Base-by-base conservation (phyloP, 2,329 filamentous ascomycete genomes). In the Hymenoscyphus salicellus region DNA sequence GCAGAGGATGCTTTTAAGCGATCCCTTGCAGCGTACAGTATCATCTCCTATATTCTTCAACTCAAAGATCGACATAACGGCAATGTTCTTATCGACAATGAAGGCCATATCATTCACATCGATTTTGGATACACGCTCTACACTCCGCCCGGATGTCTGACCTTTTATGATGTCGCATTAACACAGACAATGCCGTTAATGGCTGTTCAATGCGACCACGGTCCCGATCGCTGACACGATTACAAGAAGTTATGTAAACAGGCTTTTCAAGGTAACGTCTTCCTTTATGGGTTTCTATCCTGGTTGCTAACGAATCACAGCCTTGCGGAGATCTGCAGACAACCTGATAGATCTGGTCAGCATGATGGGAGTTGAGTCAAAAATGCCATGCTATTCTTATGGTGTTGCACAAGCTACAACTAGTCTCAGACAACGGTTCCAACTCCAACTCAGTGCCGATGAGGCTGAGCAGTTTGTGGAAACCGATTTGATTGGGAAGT, bases 81-180 rank as follows among this genome's bases (percentile, higher is more conserved):
- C 62, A 95, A 95, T 73, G 89, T 95, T 16, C 83, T 95, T 65
- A 90, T 95, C 72, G 91, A 94, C 76, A 92, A 90, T 72, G 89
- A 92, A 75, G 91, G 91, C 10, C 91, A 95, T 74, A 93, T 94
- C 63, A 88, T 95, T 66, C 91, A 95, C 75, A 95, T 95, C 66
- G 91, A 95, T 77, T 95, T 95, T 76, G 91, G 91, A 63, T 95
- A 95, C 76, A 94, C 95, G 90, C 81, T 95, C 38, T 93, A 90
- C 57, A 95, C 95, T 76, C 93, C 90, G 1, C 91, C 91, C 0
- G 91, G 91, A 0, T 90, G 88, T 8, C 91, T 95, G 74, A 91
- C 90, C 2, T 95, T 95, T 72, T 91, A 95, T 78, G 91, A 91
- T 16, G 91, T 95, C 78, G 95, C 95, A 79, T 81, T 95, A 30